Evolutionary conservation across 495 filamentous ascomycete species (phyloP), one percentile per base, ranked within the genome.

Genomic region (Aspergillus coremiiformis): DNA sequence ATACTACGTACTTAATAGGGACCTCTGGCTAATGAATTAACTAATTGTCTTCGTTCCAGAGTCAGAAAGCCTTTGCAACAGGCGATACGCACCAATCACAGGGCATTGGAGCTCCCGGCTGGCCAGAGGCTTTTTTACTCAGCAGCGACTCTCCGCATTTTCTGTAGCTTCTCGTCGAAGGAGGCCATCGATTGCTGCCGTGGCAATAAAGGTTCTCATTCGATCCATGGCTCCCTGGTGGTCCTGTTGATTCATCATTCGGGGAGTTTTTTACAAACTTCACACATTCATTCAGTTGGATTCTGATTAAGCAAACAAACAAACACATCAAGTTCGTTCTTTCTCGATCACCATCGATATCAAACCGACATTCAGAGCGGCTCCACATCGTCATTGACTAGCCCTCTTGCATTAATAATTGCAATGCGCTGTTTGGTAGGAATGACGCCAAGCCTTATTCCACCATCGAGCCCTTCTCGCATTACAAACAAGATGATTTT

Each of bases 51-150:
- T 24, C 20, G 11, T 35, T 41, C 33, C 21, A 49, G 30, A 60
- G 33, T 35, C 49, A 37, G 29, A 55, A 52, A 7, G 2, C 4
- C 8, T 6, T 30, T 19, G 14, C n/a, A 17, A n/a, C 12, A 10
- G 48, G 14, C 20, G 20, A 43, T 42, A 23, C 3, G 47, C 23
- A 57, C 62, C 62, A 65, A 65, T 65, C 56, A 57, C 12, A 32
- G 17, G 15, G 50, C 53, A 48, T 33, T 26, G 22, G 27, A 53
- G 61, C 51, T 59, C 8, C 24, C 24, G 24, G 4, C 53, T 55
- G 56, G 55, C 54, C 47, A 55, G 37, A 45, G 52, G 32, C 55
- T 57, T 44, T 44, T 61, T 61, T 45, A 64, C 51, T 64, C 56
- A 61, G 56, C 62, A 57, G 22, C 12, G 17, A 52, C 41, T 51